Evolutionary conservation across 164 flowering plant species (phyloP), one percentile per base, ranked within the genome.

Genomic region (Piper longum): DNA sequence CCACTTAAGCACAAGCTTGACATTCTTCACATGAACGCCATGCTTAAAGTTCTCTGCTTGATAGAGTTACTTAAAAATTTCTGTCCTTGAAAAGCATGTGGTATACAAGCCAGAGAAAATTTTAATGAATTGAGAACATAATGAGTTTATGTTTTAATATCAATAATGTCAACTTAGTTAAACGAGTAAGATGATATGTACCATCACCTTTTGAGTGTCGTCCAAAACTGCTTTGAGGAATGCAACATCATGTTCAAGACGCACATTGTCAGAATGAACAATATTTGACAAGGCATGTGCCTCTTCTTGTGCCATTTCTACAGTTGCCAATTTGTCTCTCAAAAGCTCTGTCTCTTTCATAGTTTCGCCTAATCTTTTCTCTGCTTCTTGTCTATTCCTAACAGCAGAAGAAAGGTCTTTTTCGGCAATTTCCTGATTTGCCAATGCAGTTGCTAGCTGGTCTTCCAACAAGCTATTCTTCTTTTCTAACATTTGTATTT

Each of bases 171-270:
- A 48, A 48, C 12, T 9, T 0, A 44, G 48, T 12, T 12, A 48
- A 14, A 48, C 14, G 52, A 48, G 14, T 2, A 48, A 48, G 52
- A 48, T 48, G 52, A 48, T 3, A 9, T 2, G 14, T 48, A 48
- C 11, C 14, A 48, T 48, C 71, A 93, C 98, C 97, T 93, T 93
- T 65, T 93, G 97, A 2, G 96, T 90, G 65, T 93, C 98, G 63
- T 93, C 96, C 70, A 93, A 74, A 66, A 93, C 91, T 11, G 98
- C 98, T 77, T 85, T 93, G 40, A 93, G 88, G 70, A 86, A 93
- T 64, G 98, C 98, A 44, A 88, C 92, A 70, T 93, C 98, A 79
- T 93, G 98, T 74, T 93, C 98, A 39, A 93, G 97, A 70, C 98
- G 78, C 4, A 93, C 92, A 64, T 93, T 90, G 81, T 93, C 98